These are phyloP conservation scores for Termitomyces sp. DNA, from an alignment of 1,284 basidiomycete species.

Conservation along the genomic window DNA sequence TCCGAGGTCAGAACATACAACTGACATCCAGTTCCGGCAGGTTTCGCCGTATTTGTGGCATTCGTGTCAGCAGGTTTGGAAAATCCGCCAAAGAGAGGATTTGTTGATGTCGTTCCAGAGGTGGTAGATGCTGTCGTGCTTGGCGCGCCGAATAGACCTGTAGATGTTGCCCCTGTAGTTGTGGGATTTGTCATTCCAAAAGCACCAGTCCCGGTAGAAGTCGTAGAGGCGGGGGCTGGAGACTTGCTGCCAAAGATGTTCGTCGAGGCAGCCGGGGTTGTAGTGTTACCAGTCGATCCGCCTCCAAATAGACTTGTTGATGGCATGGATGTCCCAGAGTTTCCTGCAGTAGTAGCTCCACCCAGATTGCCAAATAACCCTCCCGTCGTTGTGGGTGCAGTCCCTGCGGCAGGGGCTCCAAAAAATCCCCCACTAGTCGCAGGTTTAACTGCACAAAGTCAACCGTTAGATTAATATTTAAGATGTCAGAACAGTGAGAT, in stretches of 20 bases:
- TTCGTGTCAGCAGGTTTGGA: constrained; percentile 29
- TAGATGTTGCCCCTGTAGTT: constrained; percentile 15
- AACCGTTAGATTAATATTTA: background rate
- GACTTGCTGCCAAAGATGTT: constrained; percentile 11
- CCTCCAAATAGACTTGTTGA: constrained; percentile 13
- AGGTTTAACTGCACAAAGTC: constrained; percentile 17
- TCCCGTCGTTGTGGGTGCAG: constrained; percentile 7
- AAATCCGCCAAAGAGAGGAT: constrained; percentile 27
- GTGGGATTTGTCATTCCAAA: constrained; percentile 16
- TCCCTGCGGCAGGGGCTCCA: constrained; percentile 14
- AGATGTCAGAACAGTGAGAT: background rate
- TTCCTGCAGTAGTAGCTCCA: background rate
- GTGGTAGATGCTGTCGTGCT: constrained; percentile 12
- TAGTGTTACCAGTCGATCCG: background rate
- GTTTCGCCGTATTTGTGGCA: constrained; percentile 25
- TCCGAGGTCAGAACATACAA: constrained; percentile 4
- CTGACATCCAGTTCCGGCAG: constrained; percentile 26
- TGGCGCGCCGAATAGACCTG: constrained; percentile 16
- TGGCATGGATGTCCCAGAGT: background rate
- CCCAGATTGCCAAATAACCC: constrained; percentile 6
- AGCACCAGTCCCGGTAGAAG: constrained; percentile 1
- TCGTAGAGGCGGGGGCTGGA: background rate
- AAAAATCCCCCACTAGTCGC: constrained; percentile 18
- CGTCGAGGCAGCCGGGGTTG: constrained; percentile 1
- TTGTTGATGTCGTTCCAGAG: constrained; percentile 16